Conservation (phyloP, 1,139 yeast genomes). For the Meyerozyma guilliermondii region DNA sequence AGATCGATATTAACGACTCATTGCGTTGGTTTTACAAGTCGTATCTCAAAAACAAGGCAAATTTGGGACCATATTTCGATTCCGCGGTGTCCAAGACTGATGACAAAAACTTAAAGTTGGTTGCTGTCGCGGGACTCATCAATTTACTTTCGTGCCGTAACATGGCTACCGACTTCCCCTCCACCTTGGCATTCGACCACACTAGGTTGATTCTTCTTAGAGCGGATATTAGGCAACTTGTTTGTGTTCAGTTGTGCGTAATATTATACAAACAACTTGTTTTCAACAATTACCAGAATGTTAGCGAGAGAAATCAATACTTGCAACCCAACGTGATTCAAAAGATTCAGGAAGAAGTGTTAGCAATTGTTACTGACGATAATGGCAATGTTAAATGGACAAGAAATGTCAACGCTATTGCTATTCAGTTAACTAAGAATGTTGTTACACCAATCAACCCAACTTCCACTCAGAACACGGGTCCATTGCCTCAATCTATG, state of each 20-base stretch:
- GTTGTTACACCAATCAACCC: constrained; percentile 17
- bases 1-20: constrained; percentile 62
- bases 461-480: constrained; percentile 1
- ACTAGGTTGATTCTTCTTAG: constrained; percentile 71
- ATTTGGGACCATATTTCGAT: not conserved
- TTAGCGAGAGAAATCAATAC: constrained; percentile 4
- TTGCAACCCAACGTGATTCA: constrained; percentile 5
- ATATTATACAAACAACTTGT: constrained; percentile 70
- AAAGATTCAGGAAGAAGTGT: constrained; percentile 50
- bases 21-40: constrained; percentile 64
- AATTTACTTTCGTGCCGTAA: constrained; percentile 70
- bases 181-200: constrained; percentile 83
- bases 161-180: constrained; percentile 81
- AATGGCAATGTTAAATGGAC: constrained; percentile 91
- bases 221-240: constrained; percentile 82
- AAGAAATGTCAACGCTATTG: constrained; percentile 66
- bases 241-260: constrained; percentile 71
- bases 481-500: constrained; percentile 30
- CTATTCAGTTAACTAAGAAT: constrained; percentile 63
- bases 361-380: constrained; percentile 79
- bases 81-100: constrained; percentile 5
- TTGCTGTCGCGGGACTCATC: constrained; percentile 47
- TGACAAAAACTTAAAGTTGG: constrained; percentile 24
- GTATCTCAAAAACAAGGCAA: constrained; percentile 15
- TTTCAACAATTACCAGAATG: constrained; percentile 26